Percentiles rank a stretch among this genome's conserved stretches.
Conservation (phyloP, 805 yeast genomes). For the Lipomyces kockii region DNA sequence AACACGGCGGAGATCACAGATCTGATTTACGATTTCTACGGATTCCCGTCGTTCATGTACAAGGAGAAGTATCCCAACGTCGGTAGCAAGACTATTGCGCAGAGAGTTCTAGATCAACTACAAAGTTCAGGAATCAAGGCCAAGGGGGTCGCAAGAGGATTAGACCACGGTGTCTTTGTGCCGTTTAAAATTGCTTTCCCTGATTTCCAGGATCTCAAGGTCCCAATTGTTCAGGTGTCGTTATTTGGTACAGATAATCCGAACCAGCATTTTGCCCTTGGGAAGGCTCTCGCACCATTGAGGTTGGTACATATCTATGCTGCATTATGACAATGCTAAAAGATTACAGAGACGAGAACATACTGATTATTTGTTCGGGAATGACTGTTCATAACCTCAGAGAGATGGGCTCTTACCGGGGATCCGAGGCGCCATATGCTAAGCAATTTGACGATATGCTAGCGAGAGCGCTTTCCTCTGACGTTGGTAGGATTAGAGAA, state of each 20-base stretch:
- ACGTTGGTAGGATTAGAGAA: slow-evolving; percentile 46
- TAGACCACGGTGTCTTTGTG: slow-evolving; percentile 83
- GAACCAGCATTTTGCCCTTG: slow-evolving; percentile 54
- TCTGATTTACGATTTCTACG: slow-evolving; percentile 74
- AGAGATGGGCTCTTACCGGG: slow-evolving; percentile 51
- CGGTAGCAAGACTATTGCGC: slow-evolving; percentile 52
- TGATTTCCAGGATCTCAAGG: slow-evolving; percentile 43
- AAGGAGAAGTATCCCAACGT: slow-evolving; percentile 62
- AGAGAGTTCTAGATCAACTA: slow-evolving; percentile 52
- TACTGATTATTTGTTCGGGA: slow-evolving; percentile 67
- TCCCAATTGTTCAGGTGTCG: slow-evolving; percentile 53
- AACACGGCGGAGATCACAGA: slow-evolving; percentile 52
- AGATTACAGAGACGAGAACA: slow-evolving; percentile 54
- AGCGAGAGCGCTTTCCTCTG: slow-evolving; percentile 46
- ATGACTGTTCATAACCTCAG: slow-evolving; percentile 78
- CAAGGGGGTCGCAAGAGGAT: slow-evolving; percentile 57
- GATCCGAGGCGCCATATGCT: slow-evolving; percentile 53
- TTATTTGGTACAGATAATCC: slow-evolving; percentile 48
- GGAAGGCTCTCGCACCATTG: slow-evolving; percentile 55
- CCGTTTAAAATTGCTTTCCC: slow-evolving; percentile 43
- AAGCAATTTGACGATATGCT: slow-evolving; percentile 57
- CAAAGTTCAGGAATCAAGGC: slow-evolving; percentile 52
- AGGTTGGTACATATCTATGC: slow-evolving; percentile 8
- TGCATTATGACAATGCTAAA: neutral
- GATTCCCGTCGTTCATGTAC: slow-evolving; percentile 71